These are phyloP conservation scores for Ophiorrhiza pumila DNA, from an alignment of 257 asterid species.

Conservation along the genomic window DNA sequence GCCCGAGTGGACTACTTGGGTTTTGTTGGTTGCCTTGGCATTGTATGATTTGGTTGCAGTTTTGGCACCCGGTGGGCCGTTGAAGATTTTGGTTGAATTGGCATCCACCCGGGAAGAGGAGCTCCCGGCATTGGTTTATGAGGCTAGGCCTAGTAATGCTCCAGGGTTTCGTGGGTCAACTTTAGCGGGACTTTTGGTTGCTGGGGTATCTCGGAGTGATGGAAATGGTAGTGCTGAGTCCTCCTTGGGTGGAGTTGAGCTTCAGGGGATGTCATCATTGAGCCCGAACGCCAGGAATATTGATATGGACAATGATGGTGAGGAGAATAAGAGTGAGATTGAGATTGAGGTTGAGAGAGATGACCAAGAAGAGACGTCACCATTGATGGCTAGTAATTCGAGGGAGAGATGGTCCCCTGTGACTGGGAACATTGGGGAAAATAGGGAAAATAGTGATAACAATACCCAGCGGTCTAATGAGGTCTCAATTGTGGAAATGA, in stretches of 20 bases:
- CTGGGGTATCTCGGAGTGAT: conserved; percentile 28
- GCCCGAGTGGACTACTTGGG: conserved; percentile 99
- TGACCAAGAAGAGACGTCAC: conserved; percentile 38
- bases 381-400: conserved; percentile 52
- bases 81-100: conserved; percentile 84
- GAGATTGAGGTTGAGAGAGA: conserved; percentile 35
- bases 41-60: conserved; percentile 87
- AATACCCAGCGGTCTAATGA: conserved; percentile 14
- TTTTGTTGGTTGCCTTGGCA: conserved; percentile 79
- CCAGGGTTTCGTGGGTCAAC: conserved; percentile 40
- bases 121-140: conserved; percentile 89
- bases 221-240: conserved; percentile 8
- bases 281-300: conserved; percentile 19
- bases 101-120: conserved; percentile 84
- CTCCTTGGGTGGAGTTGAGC: conserved; percentile 33
- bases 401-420: conserved; percentile 25
- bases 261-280: conserved; percentile 38
- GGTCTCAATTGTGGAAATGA: conserved; percentile 15
- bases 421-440: background rate
- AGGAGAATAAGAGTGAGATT: conserved; percentile 46
- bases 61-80: conserved; percentile 91
- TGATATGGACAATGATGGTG: conserved; percentile 31
- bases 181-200: conserved; percentile 46
- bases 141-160: conserved; percentile 56
- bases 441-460: conserved; percentile 19